Base-by-base conservation (phyloP, 2,329 filamentous ascomycete species). In the Sporothrix curviconia region DNA sequence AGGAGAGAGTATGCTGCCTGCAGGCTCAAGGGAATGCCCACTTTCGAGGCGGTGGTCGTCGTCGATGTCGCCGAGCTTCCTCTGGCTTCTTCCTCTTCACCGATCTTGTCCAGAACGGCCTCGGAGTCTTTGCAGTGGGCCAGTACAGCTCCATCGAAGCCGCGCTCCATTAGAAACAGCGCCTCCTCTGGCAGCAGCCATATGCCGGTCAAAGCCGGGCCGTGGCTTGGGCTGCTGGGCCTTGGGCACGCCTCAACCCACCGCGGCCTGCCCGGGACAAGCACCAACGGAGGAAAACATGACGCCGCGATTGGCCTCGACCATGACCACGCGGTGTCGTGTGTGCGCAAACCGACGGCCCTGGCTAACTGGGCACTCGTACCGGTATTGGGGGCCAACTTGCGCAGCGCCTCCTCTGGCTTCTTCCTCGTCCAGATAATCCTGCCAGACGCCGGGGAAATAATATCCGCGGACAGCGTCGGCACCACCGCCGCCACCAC, bases 171-270 rank as follows among this genome's bases (percentile, higher is more conserved):
- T 61, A 96, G 71, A 66, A 91, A 96, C 55, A 99, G 77, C 6
- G 91, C 89, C 71, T 99, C 94, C 68, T 99, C 94, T 0, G 92
- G 92, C 39, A 96, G 71, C 52, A 99, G 69, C 92, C 92, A 96
- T 40, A 92, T 74, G 61, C 81, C n/a, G 83, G 30, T 85, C 81
- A 60, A 78, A 78, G 3, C 79, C 80, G 0, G 78, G 72, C 12
- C 34, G 30, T 9, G 59, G 58, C 15, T 37, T 11, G 15, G 58
- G 55, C 49, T 61, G 60, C 54, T 72, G 70, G 34, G 84, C 81
- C 61, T 78, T 79, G 40, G 78, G 75, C n/a, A 75, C 66, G 6
- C 77, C 77, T 82, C 74, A 4, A 81, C 70, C 53, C 56, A 55
- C 8, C 24, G 25, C n/a, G 37, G 55, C 19, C 58, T 56, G 4